phyloP scores from a whole-genome alignment of 192 early-diverging fungal genomes.

The Chytriomyces sp. region DNA sequence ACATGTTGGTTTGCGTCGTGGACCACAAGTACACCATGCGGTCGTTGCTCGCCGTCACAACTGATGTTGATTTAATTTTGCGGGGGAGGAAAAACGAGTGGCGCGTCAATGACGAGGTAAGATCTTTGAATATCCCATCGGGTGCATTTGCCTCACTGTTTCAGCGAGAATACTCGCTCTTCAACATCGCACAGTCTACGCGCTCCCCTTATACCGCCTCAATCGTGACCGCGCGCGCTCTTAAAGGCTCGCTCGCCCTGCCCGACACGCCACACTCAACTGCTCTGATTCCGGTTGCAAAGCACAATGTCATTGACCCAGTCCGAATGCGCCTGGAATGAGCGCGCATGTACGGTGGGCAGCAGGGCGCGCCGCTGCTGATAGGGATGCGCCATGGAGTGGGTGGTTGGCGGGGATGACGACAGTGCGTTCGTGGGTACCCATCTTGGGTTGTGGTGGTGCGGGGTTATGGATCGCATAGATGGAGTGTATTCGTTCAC shows the following conservation, averaged over 20 bases:
- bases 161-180: constrained; percentile 8
- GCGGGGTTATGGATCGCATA: too few relatives aligned
- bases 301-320: constrained; percentile 96
- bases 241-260: too few relatives aligned
- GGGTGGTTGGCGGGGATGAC: too few relatives aligned
- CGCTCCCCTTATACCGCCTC: too few relatives aligned
- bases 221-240: too few relatives aligned
- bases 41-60: constrained; percentile 77
- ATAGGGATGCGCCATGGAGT: too few relatives aligned
- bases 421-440: too few relatives aligned
- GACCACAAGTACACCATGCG: constrained; percentile 81
- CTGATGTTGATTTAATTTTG: not conserved
- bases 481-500: not conserved
- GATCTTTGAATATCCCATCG: not conserved
- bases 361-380: too few relatives aligned
- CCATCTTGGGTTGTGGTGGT: too few relatives aligned
- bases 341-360: constrained; percentile 65
- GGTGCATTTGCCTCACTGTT: not conserved
- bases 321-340: constrained; percentile 83
- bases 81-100: not conserved
- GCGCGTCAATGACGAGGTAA: not conserved
- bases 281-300: constrained; percentile 61
- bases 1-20: constrained; percentile 37
- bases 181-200: too few relatives aligned
- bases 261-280: constrained; percentile 50